A percentile compares a stretch with the other conserved stretches of the same genome.
Evolutionary conservation across 129 eudicot genomes (phyloP).

Genomic region (Gnaphalium uliginosum): DNA sequence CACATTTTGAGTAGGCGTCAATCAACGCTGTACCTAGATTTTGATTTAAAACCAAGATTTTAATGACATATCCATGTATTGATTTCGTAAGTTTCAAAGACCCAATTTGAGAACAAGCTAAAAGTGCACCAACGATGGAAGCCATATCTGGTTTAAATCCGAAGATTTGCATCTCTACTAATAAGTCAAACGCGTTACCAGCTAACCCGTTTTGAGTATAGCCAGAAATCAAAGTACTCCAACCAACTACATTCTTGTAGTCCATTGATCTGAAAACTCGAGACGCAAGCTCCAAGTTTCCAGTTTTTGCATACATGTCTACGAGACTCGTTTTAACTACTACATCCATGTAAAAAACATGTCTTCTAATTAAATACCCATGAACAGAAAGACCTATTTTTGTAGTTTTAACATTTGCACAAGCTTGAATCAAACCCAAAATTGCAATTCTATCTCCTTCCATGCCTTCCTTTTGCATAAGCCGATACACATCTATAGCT

Average conservation of each 20-base stretch:
- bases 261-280: slow-evolving; percentile 51
- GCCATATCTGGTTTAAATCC: slow-evolving; percentile 62
- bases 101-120: slow-evolving; percentile 78
- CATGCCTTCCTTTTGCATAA: slow-evolving; percentile 59
- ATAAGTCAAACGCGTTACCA: slow-evolving; percentile 52
- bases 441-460: slow-evolving; percentile 74
- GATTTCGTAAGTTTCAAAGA: slow-evolving; percentile 46
- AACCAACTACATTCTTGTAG: slow-evolving; percentile 49
- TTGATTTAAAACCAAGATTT: slow-evolving; percentile 38
- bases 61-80: slow-evolving; percentile 59
- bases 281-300: slow-evolving; percentile 51
- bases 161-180: slow-evolving; percentile 61
- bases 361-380: slow-evolving; percentile 63
- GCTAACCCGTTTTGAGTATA: slow-evolving; percentile 64
- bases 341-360: slow-evolving; percentile 44
- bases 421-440: slow-evolving; percentile 81
- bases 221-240: slow-evolving; percentile 82
- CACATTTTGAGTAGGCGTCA: slow-evolving; percentile 84
- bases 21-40: slow-evolving; percentile 57
- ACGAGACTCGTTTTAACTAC: slow-evolving; percentile 63
- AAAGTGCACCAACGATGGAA: slow-evolving; percentile 63
- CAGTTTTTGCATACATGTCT: slow-evolving; percentile 74
- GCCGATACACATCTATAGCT: slow-evolving; percentile 52
- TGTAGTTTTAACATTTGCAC: slow-evolving; percentile 48
- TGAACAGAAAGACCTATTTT: slow-evolving; percentile 68